Evolutionary conservation across 345 rosid species (phyloP).

Genomic region (Acer campestre): DNA sequence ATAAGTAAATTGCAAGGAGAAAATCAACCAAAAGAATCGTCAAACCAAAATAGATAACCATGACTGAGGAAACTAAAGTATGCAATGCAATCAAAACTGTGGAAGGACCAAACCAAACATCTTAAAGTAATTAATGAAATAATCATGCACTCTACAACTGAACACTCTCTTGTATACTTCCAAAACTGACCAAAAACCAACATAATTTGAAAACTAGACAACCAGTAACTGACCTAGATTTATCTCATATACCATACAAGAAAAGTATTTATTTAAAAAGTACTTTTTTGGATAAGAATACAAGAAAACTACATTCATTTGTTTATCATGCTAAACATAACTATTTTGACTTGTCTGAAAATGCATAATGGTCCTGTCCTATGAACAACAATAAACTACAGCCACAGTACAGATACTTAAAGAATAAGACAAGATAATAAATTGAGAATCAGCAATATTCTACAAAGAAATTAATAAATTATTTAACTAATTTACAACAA

Average conservation of each 20-base stretch:
- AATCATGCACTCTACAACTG: too few species aligned
- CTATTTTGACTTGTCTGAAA: neutral
- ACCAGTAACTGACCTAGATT: neutral
- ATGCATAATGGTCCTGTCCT: neutral
- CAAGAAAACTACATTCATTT: neutral
- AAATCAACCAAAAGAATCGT: neutral
- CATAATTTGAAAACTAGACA: constrained; percentile 7
- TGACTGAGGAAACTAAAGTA: neutral
- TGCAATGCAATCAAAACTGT: neutral
- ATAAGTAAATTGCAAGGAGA: neutral
- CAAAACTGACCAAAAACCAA: neutral
- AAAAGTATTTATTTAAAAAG: too few species aligned
- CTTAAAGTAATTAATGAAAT: too few species aligned
- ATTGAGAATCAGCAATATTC: neutral
- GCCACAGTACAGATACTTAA: neutral
- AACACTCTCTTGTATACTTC: neutral
- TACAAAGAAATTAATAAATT: neutral
- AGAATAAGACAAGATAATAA: neutral
- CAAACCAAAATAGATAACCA: neutral
- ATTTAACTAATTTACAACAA: neutral
- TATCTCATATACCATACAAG: neutral
- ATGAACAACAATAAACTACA: neutral
- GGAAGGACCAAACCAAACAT: neutral
- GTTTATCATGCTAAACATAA: neutral
- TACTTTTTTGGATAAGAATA: neutral